Percentiles rank a stretch among this genome's conserved stretches.
These are phyloP conservation scores for Xerocomellus amylosporus DNA, from an alignment of 768 basidiomycete species.

Conservation along the genomic window DNA sequence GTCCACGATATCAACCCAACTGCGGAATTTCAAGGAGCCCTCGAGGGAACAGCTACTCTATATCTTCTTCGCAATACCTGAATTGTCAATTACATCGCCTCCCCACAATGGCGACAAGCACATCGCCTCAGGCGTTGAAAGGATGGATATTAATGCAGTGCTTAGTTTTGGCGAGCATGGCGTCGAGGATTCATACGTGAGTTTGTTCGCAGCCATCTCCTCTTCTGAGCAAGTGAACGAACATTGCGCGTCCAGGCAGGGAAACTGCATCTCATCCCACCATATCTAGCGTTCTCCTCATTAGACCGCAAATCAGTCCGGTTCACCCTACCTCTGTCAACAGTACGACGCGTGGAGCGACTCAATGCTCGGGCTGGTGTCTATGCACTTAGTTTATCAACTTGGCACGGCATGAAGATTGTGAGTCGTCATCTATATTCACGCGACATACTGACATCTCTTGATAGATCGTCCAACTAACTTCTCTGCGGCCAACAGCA, in stretches of 20 bases:
- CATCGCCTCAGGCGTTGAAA: constrained; percentile 46
- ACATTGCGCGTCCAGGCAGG: constrained; percentile 60
- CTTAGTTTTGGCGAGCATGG: constrained; percentile 73
- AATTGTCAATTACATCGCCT: constrained; percentile 26
- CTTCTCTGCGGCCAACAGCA: constrained; percentile 88
- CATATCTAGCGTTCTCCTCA: constrained; percentile 87
- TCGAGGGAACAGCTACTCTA: constrained; percentile 82
- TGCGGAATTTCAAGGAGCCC: constrained; percentile 90
- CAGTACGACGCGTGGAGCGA: constrained; percentile 89
- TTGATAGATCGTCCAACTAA: constrained; percentile 83
- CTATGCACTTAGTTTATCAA: constrained; percentile 91
- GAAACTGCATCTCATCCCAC: constrained; percentile 82
- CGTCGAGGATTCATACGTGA: constrained; percentile 91
- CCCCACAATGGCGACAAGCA: constrained; percentile 24
- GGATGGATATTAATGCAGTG: constrained; percentile 88
- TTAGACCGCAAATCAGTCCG: constrained; percentile 89
- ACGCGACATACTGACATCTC: constrained; percentile 5
- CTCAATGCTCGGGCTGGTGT: constrained; percentile 92
- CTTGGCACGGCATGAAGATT: constrained; percentile 94
- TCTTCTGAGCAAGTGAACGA: background rate
- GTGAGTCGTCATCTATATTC: constrained; percentile 39
- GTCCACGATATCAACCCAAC: constrained; percentile 82
- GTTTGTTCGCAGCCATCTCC: constrained; percentile 31
- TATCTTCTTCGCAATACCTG: constrained; percentile 84
- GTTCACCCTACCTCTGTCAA: constrained; percentile 88